Percentiles rank a stretch among this genome's conserved stretches.
These are phyloP conservation scores for Neonectria neomacrospora DNA, from an alignment of 2,329 filamentous ascomycete species.

Conservation along the genomic window DNA sequence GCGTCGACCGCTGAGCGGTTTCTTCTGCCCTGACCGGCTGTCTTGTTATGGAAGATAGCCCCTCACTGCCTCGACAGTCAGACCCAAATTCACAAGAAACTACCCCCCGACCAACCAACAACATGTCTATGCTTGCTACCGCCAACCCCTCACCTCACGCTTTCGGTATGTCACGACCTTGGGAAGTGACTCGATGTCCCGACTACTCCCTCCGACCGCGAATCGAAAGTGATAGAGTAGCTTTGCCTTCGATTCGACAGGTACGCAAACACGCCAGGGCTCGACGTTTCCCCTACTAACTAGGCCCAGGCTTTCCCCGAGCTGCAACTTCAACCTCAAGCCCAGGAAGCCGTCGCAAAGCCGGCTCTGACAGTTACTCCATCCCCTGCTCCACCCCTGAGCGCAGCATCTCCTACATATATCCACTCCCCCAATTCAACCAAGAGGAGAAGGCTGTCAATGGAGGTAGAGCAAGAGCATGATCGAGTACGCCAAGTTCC, in stretches of 20 bases:
- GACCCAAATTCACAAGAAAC: slow-evolving; percentile 42
- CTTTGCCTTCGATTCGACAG: slow-evolving; percentile 65
- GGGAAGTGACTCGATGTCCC: slow-evolving; percentile 51
- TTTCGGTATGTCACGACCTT: slow-evolving; percentile 54
- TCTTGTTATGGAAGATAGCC: slow-evolving; percentile 57
- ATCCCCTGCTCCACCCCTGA: slow-evolving; percentile 46
- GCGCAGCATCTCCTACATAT: slow-evolving; percentile 58
- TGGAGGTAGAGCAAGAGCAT: slow-evolving; percentile 53
- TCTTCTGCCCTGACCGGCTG: slow-evolving; percentile 30
- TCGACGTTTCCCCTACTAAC: slow-evolving; percentile 34
- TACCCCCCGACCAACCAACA: slow-evolving; percentile 50
- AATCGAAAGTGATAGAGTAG: slow-evolving; percentile 54
- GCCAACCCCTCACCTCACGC: slow-evolving; percentile 54
- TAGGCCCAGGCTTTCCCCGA: slow-evolving; percentile 59
- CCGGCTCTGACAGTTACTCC: slow-evolving; percentile 50
- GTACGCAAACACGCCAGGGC: slow-evolving; percentile 48
- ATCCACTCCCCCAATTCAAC: slow-evolving; percentile 59
- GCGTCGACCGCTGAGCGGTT: slow-evolving; percentile 37
- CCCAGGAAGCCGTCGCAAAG: slow-evolving; percentile 47
- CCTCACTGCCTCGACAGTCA: slow-evolving; percentile 46
- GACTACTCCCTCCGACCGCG: slow-evolving; percentile 51
- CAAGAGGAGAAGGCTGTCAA: slow-evolving; percentile 60
- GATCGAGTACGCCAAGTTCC: slow-evolving; percentile 59
- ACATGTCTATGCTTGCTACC: slow-evolving; percentile 64
- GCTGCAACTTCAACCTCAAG: slow-evolving; percentile 49